Evolutionary conservation across 371 early-diverging fungal genomes (phyloP), one percentile per base, ranked within the genome.

Genomic region (Gilbertella persicaria): DNA sequence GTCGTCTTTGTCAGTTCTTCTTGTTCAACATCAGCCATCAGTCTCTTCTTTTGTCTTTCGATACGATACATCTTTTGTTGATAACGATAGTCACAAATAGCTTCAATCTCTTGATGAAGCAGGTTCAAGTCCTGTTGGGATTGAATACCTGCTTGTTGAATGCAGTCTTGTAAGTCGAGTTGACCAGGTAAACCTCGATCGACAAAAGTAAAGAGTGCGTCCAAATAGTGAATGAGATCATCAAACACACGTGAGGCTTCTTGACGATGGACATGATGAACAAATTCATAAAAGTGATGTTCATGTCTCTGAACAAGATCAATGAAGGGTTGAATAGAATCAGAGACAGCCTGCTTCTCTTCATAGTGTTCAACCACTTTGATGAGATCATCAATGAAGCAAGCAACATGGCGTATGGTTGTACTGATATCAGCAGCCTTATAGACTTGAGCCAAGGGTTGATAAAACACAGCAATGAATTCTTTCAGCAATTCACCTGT

Each of bases 381-480:
- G 35, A 87, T 66, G 39, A 87, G 55, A 53, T 87, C 85, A 33
- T 85, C 83, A 6, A 76, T 63, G 57, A 87, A 87, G 10, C 59
- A 62, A 19, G 77, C 62, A 6, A 83, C 62, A 37, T 87, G 82
- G 44, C 77, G 64, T 29, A 87, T 62, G 13, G 79, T 81, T 16
- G 81, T 84, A 2, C 81, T 73, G 23, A 87, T 81, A 60, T 85
- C 83, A 9, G 87, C 87, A 3, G 82, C 77, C 60, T 80, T 83
- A 64, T 87, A 87, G 3, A 87, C 83, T 52, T 83, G 67, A 7
- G 83, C 83, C 30, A 87, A 51, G 2, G 87, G 87, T 43, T 81
- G 72, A 53, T 87, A 87, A 47, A 87, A 85, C 8, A 85, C 78
- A 1, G 84, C 56, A 37, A 87, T 75, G 14, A 84, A 53, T 38